These are phyloP conservation scores for Colletotrichum lini DNA, from an alignment of 2,329 filamentous ascomycete species.

Conservation along the genomic window DNA sequence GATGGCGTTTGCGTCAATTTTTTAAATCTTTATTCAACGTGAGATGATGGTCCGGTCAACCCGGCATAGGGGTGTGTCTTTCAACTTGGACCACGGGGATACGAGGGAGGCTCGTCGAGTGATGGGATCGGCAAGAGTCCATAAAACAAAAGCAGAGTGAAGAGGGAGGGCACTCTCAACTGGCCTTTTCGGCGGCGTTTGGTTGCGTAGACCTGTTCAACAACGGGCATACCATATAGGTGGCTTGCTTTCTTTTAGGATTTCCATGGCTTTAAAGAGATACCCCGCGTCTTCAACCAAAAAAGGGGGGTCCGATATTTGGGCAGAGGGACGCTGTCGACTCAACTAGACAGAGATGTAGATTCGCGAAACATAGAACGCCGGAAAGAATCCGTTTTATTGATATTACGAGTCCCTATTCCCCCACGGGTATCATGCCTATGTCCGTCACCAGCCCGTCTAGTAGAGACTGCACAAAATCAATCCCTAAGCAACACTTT, in stretches of 20 bases:
- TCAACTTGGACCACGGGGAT: slow-evolving; percentile 25
- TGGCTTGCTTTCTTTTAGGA: slow-evolving; percentile 32
- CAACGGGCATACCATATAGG: slow-evolving; percentile 20
- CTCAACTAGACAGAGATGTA: slow-evolving; percentile 49
- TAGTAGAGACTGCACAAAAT: neutral
- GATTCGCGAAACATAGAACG: neutral
- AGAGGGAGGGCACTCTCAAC: slow-evolving; percentile 38
- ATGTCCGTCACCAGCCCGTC: neutral
- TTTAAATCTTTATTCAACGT: slow-evolving; percentile 13
- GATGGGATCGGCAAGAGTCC: neutral
- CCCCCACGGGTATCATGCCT: slow-evolving; percentile 19
- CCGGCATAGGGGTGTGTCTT: slow-evolving; percentile 14
- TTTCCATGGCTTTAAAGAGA: slow-evolving; percentile 49
- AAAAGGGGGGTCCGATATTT: slow-evolving; percentile 43
- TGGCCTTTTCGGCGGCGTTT: slow-evolving; percentile 38
- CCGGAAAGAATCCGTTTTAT: neutral
- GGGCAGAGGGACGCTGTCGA: slow-evolving; percentile 41
- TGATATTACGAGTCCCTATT: neutral
- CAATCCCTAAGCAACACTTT: neutral
- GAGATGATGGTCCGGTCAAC: slow-evolving; percentile 8
- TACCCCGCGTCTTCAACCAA: slow-evolving; percentile 52
- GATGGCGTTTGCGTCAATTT: slow-evolving; percentile 17
- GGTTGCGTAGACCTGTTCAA: slow-evolving; percentile 40
- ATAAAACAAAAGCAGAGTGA: neutral
- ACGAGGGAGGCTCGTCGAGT: neutral